These are phyloP conservation scores for Geotrichum europaeum DNA, from an alignment of 1,139 yeast genomes.

Conservation along the genomic window DNA sequence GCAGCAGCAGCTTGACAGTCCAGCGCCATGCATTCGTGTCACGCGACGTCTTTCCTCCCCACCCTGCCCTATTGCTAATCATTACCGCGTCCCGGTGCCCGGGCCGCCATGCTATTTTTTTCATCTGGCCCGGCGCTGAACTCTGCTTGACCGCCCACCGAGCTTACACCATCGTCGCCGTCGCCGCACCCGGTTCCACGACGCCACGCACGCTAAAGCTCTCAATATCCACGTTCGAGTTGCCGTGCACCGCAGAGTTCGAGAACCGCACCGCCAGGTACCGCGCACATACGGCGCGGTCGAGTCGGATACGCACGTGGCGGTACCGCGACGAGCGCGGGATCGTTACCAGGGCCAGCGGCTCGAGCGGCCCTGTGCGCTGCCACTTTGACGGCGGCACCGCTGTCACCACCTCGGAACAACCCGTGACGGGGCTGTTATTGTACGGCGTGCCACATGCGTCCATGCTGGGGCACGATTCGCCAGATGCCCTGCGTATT, in stretches of 20 bases:
- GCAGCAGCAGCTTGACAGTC: too few relatives aligned
- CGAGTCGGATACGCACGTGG: slow-evolving; percentile 17
- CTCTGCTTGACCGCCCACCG: background rate
- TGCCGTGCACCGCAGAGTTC: slow-evolving; percentile 6
- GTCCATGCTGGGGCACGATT: background rate
- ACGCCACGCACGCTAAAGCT: slow-evolving; percentile 15
- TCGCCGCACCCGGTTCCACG: slow-evolving; percentile 2
- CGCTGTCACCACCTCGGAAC: background rate
- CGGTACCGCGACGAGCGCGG: slow-evolving; percentile 13
- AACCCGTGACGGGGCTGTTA: background rate
- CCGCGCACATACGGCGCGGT: slow-evolving; percentile 14
- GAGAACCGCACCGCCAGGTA: slow-evolving; percentile 18
- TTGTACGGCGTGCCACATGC: background rate
- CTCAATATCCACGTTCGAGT: slow-evolving; percentile 21
- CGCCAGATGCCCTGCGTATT: background rate
- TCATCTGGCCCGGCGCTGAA: background rate
- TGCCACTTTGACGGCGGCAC: slow-evolving; percentile 3
- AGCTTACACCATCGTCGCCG: background rate
- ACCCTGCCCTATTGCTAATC: too few relatives aligned
- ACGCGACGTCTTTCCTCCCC: too few relatives aligned
- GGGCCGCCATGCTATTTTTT: background rate
- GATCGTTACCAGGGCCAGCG: slow-evolving; percentile 17
- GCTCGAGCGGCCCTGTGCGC: slow-evolving; percentile 13
- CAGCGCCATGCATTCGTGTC: too few relatives aligned
- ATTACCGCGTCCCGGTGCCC: too few relatives aligned